Evolutionary conservation across 2,329 filamentous ascomycete genomes (phyloP).

Genomic region (Penicillium hordei): DNA sequence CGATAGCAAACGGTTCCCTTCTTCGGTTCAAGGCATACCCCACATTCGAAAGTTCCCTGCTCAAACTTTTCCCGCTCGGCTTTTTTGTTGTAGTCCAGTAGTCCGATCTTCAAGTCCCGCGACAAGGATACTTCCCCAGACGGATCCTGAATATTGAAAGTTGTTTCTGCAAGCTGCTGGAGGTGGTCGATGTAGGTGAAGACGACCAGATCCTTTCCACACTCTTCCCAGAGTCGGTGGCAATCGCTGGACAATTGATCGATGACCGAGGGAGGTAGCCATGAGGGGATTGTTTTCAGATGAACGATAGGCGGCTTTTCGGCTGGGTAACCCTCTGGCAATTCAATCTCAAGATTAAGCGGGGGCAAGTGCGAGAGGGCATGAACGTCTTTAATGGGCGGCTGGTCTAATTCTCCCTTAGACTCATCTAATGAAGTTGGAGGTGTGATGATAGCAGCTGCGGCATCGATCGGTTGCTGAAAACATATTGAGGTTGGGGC

Average conservation of each 20-base stretch:
- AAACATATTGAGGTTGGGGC: slow-evolving; percentile 52
- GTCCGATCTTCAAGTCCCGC: slow-evolving; percentile 60
- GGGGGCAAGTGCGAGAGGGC: slow-evolving; percentile 57
- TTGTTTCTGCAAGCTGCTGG: slow-evolving; percentile 57
- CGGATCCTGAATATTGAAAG: slow-evolving; percentile 51
- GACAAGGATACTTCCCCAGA: slow-evolving; percentile 49
- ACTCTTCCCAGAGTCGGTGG: slow-evolving; percentile 59
- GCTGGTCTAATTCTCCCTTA: slow-evolving; percentile 26
- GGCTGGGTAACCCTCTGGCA: slow-evolving; percentile 59
- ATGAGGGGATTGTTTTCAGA: slow-evolving; percentile 51
- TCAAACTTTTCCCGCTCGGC: slow-evolving; percentile 75
- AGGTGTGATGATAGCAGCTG: slow-evolving; percentile 40
- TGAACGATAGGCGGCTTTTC: slow-evolving; percentile 51
- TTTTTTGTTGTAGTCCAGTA: slow-evolving; percentile 76
- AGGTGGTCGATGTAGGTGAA: slow-evolving; percentile 62
- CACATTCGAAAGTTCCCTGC: slow-evolving; percentile 81
- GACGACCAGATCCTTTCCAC: slow-evolving; percentile 56
- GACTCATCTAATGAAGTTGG: slow-evolving; percentile 43
- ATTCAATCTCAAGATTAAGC: slow-evolving; percentile 52
- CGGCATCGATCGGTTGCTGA: slow-evolving; percentile 36
- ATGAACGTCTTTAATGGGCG: slow-evolving; percentile 41
- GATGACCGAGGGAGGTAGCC: slow-evolving; percentile 52
- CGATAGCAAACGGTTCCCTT: slow-evolving; percentile 80
- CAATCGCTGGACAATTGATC: slow-evolving; percentile 50
- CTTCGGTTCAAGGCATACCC: slow-evolving; percentile 87